These are phyloP conservation scores for Rhodofomes roseus DNA, from an alignment of 1,284 basidiomycete genomes.

Conservation along the genomic window DNA sequence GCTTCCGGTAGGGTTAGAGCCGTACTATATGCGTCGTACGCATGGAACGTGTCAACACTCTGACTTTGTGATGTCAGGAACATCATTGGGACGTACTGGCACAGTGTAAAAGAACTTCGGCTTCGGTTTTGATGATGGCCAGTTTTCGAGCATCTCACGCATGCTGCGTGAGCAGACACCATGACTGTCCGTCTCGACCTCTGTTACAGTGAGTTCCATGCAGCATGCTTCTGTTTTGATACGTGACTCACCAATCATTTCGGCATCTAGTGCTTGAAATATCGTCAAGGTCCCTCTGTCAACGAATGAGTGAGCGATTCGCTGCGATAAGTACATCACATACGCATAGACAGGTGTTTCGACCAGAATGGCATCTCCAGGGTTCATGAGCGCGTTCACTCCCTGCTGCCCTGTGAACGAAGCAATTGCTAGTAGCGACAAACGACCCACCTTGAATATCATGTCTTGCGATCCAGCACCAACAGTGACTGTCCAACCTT, in stretches of 20 bases:
- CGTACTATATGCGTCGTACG: conserved; percentile 46
- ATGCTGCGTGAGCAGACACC: conserved; percentile 71
- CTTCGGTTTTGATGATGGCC: conserved; percentile 70
- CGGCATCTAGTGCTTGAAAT: conserved; percentile 51
- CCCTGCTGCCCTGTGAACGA: conserved; percentile 36
- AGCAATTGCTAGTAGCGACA: no score
- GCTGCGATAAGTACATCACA: conserved; percentile 20
- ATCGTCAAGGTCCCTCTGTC: conserved; percentile 62
- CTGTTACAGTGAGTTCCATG: conserved; percentile 32
- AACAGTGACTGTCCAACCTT: conserved; percentile 71
- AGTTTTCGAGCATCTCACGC: conserved; percentile 65
- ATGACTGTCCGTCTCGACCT: conserved; percentile 76
- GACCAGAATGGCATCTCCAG: conserved; percentile 79
- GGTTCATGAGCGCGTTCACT: conserved; percentile 62
- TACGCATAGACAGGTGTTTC: conserved; percentile 88
- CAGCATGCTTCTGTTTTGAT: background rate
- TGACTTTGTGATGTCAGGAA: background rate
- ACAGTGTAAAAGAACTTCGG: conserved; percentile 87
- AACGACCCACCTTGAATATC: conserved; percentile 70
- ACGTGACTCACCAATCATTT: conserved; percentile 57
- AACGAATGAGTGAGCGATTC: background rate
- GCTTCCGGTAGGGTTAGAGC: conserved; percentile 82
- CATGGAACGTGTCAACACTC: background rate
- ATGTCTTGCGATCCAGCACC: conserved; percentile 88
- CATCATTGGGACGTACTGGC: conserved; percentile 44